A percentile compares a stretch with the other conserved stretches of the same genome.
phyloP scores from a whole-genome alignment of 129 eudicot genomes.

The Centrapalus pauciflorus region DNA sequence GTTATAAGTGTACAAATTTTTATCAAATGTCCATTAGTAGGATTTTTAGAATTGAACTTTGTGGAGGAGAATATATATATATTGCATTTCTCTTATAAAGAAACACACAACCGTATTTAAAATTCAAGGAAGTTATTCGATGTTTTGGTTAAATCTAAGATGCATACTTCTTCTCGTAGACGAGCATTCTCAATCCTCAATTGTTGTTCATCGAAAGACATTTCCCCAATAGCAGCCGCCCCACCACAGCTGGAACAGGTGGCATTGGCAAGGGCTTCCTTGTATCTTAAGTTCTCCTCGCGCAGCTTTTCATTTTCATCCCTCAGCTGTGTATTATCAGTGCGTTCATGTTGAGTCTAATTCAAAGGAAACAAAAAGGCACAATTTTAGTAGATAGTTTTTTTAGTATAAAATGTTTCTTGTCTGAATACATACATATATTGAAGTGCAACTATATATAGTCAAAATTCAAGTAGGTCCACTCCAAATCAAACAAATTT shows the following conservation, averaged over 20 bases:
- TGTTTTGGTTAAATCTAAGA: background rate
- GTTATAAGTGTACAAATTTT: too few relatives aligned
- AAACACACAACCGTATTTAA: background rate
- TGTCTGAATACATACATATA: background rate
- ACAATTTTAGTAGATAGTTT: constrained; percentile 9
- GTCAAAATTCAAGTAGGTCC: background rate
- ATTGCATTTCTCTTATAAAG: too few relatives aligned
- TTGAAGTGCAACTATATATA: background rate
- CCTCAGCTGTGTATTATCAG: constrained; percentile 71
- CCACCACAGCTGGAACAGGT: constrained; percentile 94
- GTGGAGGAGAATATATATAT: too few relatives aligned
- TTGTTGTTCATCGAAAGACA: constrained; percentile 95
- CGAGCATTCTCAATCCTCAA: constrained; percentile 89
- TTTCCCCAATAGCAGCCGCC: constrained; percentile 87
- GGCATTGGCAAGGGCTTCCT: constrained; percentile 78
- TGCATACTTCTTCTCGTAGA: constrained; percentile 84
- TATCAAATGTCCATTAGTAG: too few relatives aligned
- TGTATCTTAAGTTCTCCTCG: constrained; percentile 74
- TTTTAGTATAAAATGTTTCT: background rate
- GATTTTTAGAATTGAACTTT: too few relatives aligned
- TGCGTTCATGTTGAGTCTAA: constrained; percentile 92
- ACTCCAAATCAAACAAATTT: background rate
- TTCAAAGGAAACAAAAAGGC: background rate
- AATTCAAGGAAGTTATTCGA: background rate
- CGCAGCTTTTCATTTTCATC: constrained; percentile 89